A percentile compares a stretch with the other conserved stretches of the same genome.
Evolutionary conservation across 768 basidiomycete species (phyloP).

Genomic region (Asterophora parasitica): DNA sequence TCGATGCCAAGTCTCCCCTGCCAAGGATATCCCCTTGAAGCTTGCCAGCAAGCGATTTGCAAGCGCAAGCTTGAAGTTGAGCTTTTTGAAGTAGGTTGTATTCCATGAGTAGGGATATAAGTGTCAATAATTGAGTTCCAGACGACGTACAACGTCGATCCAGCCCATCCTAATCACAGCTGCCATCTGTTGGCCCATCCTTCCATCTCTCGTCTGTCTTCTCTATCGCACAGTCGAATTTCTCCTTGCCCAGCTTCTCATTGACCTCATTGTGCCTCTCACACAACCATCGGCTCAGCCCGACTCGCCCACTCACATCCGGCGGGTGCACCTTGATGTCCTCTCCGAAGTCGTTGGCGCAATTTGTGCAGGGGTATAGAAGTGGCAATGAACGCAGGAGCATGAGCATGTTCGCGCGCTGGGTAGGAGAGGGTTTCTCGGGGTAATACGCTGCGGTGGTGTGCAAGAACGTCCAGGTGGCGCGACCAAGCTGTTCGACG

Average conservation of each 20-base stretch:
- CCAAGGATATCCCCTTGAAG: no score
- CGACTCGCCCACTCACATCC: constrained; percentile 66
- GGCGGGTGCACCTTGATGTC: constrained; percentile 66
- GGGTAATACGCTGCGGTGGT: constrained; percentile 96
- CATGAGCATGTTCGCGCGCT: constrained; percentile 80
- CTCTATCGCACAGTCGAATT: constrained; percentile 62
- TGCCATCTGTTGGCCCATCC: constrained; percentile 83
- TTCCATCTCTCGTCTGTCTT: constrained; percentile 88
- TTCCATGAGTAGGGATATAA: background rate
- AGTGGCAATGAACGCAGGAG: constrained; percentile 74
- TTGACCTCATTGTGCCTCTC: constrained; percentile 93
- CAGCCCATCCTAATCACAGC: constrained; percentile 60
- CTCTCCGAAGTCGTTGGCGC: constrained; percentile 77
- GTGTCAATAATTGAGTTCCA: background rate
- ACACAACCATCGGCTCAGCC: constrained; percentile 83
- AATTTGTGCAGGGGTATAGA: constrained; percentile 85
- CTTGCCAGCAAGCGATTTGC: no score
- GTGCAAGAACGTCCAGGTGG: constrained; percentile 97
- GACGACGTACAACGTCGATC: background rate
- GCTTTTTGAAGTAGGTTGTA: no score
- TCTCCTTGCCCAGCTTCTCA: constrained; percentile 73
- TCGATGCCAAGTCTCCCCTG: no score
- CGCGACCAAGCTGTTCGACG: constrained; percentile 81
- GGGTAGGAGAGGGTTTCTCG: constrained; percentile 64
- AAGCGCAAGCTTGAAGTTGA: no score